A percentile compares a stretch with the other conserved stretches of the same genome.
Evolutionary conservation across 345 rosid genomes (phyloP).

Genomic region (Mallotus nudiflorus): DNA sequence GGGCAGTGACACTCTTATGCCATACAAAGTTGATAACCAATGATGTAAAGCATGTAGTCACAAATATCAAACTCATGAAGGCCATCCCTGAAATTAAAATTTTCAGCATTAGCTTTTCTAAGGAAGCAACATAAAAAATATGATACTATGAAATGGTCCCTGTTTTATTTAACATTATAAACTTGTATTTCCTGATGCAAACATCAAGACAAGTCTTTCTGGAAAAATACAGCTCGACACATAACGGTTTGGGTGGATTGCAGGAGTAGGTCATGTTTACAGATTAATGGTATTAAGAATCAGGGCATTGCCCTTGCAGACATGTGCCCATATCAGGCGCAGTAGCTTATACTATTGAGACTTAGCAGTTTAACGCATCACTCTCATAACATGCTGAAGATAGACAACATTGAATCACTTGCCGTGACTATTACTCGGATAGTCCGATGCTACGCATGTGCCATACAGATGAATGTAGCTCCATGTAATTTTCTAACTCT

Average conservation of each 20-base stretch:
- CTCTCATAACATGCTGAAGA: no score
- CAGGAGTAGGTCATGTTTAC: no score
- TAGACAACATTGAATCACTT: no score
- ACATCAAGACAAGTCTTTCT: neutral
- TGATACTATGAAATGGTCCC: neutral
- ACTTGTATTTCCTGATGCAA: neutral
- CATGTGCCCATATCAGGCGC: no score
- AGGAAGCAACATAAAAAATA: conserved; percentile 8
- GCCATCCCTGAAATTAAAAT: conserved; percentile 65
- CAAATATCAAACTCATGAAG: conserved; percentile 57
- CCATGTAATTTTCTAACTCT: neutral
- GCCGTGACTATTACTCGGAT: neutral
- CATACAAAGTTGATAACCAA: conserved; percentile 74
- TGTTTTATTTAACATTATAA: neutral
- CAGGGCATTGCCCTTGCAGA: no score
- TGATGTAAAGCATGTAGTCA: conserved; percentile 71
- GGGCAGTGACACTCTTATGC: conserved; percentile 48
- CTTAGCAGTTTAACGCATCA: no score
- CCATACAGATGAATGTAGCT: neutral
- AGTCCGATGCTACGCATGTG: neutral
- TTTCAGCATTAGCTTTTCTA: neutral
- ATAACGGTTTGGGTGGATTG: no score
- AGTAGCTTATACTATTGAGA: no score
- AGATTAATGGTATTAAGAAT: no score
- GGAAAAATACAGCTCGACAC: neutral